A percentile compares a stretch with the other conserved stretches of the same genome.
These are phyloP conservation scores for Salvia miltiorrhiza DNA, from an alignment of 257 asterid genomes.

Conservation along the genomic window DNA sequence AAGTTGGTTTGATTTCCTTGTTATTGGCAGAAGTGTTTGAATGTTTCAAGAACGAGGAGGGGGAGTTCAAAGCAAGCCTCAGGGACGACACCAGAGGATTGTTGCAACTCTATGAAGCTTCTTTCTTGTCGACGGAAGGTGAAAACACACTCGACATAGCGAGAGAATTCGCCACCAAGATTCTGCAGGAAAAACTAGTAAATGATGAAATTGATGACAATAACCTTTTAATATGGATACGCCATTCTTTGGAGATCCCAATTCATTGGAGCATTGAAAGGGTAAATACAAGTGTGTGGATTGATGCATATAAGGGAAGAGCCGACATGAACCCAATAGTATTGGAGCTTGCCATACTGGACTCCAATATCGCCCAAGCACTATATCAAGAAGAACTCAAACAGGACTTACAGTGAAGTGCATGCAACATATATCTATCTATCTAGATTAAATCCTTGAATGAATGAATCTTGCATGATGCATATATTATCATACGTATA, in stretches of 20 bases:
- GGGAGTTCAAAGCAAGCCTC: no score
- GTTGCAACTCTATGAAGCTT: background rate
- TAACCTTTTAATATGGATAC: background rate
- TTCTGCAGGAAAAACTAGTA: background rate
- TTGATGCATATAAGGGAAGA: background rate
- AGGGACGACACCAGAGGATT: background rate
- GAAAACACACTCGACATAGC: background rate
- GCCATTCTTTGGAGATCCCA: background rate
- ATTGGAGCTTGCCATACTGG: background rate
- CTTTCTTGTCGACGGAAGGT: background rate
- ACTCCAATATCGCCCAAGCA: background rate
- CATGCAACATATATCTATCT: no score
- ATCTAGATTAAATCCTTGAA: background rate
- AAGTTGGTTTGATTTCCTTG: no score
- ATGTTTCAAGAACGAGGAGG: background rate
- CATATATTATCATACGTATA: no score
- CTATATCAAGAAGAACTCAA: background rate
- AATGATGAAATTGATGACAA: constrained; percentile 1
- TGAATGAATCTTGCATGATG: no score
- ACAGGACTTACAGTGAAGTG: no score
- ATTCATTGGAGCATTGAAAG: background rate
- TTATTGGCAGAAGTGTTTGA: no score
- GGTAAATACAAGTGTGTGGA: background rate
- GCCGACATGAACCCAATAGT: no score
- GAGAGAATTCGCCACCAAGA: background rate